Evolutionary conservation across 176 grass and related monocot species (phyloP), one percentile per base, ranked within the genome.

Genomic region (Hsuehochloa calcarea): DNA sequence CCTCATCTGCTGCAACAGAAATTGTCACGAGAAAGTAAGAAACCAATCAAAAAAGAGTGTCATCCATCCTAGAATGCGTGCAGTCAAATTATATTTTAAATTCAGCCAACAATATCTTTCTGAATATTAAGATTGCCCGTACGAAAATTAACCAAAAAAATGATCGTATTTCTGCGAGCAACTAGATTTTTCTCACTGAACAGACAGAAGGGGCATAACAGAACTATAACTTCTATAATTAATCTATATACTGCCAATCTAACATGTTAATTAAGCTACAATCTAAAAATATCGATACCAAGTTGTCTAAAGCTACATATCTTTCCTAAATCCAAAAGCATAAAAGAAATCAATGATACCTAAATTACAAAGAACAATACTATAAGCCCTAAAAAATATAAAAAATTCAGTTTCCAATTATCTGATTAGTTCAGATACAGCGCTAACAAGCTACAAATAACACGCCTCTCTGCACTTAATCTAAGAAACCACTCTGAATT

Each of bases 1-100:
- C 75, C 70, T 89, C 84, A 80, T 80, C 68, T 82, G 58, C 58
- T 88, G 59, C 47, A 64, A 71, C 38, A 88, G 49, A 82, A 82
- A 73, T 61, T 61, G 16, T 60, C 67, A 9, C 16, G 40, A 88
- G 46, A 56, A 68, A 85, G 40, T 12, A 76, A 59, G 50, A 44
- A 38, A 51, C 27, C 40, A n/a, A 17, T 46, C 20, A 0, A 15
- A 73, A 45, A 75, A 79, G 52, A 65, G 0, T 15, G 46, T 19
- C 47, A 62, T 35, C 27, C 47, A 62, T 35, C 27, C 61, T 37
- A 66, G 44, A 66, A 78, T 4, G 25, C 3, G 61, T 35, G 43
- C 43, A 50, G 27, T 50, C 62, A 67, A 80, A 51, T 27, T 67
- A 67, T 50, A 67, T 50, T 66, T 77, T 76, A 76, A 40, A 39